Conservation (phyloP, 805 yeast genomes). For the Grigorovia yakushimaensis region DNA sequence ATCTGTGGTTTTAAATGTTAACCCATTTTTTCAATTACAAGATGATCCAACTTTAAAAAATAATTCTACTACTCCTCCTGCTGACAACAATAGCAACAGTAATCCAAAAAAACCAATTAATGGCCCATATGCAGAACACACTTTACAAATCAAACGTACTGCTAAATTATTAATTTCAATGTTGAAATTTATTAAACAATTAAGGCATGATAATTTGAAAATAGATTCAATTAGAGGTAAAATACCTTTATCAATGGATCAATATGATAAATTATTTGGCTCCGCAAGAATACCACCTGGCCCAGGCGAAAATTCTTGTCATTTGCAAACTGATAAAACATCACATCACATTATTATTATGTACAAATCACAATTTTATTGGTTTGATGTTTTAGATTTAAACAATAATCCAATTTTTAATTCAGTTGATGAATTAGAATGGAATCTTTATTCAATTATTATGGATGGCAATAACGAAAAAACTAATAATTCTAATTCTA, state of each 20-base stretch:
- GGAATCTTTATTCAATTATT: slow-evolving; percentile 66
- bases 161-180: slow-evolving; percentile 70
- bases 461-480: slow-evolving; percentile 49
- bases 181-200: slow-evolving; percentile 68
- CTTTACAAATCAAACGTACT: slow-evolving; percentile 64
- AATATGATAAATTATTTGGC: slow-evolving; percentile 78
- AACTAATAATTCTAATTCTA: background rate
- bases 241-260: slow-evolving; percentile 77
- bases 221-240: slow-evolving; percentile 59
- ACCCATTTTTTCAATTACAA: slow-evolving; percentile 82
- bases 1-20: slow-evolving; percentile 83
- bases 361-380: slow-evolving; percentile 81
- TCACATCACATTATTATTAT: slow-evolving; percentile 76
- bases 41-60: slow-evolving; percentile 66
- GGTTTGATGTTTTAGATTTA: slow-evolving; percentile 85
- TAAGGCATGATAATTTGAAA: slow-evolving; percentile 62
- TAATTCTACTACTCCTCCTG: slow-evolving; percentile 11
- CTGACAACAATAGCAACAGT: too few relatives aligned
- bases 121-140: slow-evolving; percentile 28
- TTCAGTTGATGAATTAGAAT: slow-evolving; percentile 62
- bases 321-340: slow-evolving; percentile 68
- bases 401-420: slow-evolving; percentile 56
- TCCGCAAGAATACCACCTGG: slow-evolving; percentile 78
- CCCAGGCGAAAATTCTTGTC: slow-evolving; percentile 50
- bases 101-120: slow-evolving; percentile 16